Percentiles rank a stretch among this genome's conserved stretches.
These are phyloP conservation scores for Wickerhamiella parazyma DNA, from an alignment of 805 yeast genomes.

Conservation along the genomic window DNA sequence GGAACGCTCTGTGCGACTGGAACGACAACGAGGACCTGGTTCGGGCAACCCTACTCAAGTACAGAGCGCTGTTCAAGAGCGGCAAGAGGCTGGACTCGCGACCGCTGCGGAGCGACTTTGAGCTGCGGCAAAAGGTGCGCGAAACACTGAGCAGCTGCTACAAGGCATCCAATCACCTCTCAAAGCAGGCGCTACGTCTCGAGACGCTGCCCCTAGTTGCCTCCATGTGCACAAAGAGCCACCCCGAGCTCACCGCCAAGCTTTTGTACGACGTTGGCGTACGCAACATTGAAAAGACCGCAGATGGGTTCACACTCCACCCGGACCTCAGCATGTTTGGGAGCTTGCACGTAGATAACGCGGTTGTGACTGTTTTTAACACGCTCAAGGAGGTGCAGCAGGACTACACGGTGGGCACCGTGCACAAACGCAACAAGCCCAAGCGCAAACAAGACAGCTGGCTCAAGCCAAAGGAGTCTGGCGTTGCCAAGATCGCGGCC, in stretches of 20 bases:
- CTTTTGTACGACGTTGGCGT: neutral
- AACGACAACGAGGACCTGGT: neutral
- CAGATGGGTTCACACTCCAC: neutral
- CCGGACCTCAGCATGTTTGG: conserved; percentile 2
- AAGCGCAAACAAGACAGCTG: neutral
- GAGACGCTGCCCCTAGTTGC: conserved; percentile 5
- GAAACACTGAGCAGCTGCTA: neutral
- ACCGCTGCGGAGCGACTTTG: conserved; percentile 1
- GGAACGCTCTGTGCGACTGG: conserved; percentile 4
- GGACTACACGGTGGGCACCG: neutral
- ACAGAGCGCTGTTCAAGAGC: conserved; percentile 3
- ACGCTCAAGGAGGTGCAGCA: neutral
- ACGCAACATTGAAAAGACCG: neutral
- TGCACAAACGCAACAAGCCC: neutral
- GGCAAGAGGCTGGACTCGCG: neutral
- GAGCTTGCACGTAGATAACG: neutral
- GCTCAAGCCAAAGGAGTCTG: neutral
- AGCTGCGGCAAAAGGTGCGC: neutral
- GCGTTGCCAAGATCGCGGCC: neutral
- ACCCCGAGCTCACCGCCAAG: neutral
- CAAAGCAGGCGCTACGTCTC: neutral
- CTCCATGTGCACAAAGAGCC: neutral
- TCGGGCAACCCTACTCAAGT: conserved; percentile 4
- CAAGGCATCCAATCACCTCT: neutral
- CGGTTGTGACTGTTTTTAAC: neutral